phyloP scores from a whole-genome alignment of 192 early-diverging fungal genomes.

The Coemansia sp. region DNA sequence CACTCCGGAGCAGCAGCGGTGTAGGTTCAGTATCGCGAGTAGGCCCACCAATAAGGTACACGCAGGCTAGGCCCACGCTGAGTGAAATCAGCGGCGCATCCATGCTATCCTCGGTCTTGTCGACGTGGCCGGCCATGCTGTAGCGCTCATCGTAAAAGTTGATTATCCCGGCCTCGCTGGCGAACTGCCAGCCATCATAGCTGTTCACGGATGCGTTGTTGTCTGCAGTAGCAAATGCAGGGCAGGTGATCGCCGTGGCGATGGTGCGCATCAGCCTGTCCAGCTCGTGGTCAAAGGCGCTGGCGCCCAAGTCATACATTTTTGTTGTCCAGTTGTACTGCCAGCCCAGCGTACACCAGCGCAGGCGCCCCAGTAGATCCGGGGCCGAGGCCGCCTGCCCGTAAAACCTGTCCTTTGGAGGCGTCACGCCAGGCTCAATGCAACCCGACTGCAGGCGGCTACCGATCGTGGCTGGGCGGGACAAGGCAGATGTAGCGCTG shows the following conservation, averaged over 20 bases:
- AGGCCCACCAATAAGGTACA: conserved; percentile 76
- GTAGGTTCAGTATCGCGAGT: conserved; percentile 63
- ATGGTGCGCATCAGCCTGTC: conserved; percentile 57
- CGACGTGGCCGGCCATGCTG: conserved; percentile 87
- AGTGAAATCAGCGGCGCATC: conserved; percentile 77
- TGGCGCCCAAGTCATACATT: conserved; percentile 54
- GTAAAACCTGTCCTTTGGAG: conserved; percentile 24
- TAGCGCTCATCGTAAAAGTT: conserved; percentile 87
- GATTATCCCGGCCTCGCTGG: conserved; percentile 84
- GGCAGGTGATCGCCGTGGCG: conserved; percentile 55
- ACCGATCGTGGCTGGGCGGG: conserved; percentile 49
- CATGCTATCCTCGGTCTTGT: conserved; percentile 82
- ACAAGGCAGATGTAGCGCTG: not conserved
- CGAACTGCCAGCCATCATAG: conserved; percentile 55
- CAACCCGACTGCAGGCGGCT: conserved; percentile 32
- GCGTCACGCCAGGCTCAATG: conserved; percentile 19
- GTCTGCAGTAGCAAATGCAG: conserved; percentile 4
- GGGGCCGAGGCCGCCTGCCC: conserved; percentile 11
- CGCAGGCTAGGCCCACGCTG: conserved; percentile 54
- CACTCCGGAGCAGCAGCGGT: conserved; percentile 71
- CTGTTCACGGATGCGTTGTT: conserved; percentile 38
- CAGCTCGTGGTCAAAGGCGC: conserved; percentile 64
- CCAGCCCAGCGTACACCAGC: conserved; percentile 71
- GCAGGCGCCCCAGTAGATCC: conserved; percentile 36
- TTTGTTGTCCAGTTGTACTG: conserved; percentile 81